Conservation (phyloP, 495 filamentous ascomycete genomes). For the Penicillium chermesinum region DNA sequence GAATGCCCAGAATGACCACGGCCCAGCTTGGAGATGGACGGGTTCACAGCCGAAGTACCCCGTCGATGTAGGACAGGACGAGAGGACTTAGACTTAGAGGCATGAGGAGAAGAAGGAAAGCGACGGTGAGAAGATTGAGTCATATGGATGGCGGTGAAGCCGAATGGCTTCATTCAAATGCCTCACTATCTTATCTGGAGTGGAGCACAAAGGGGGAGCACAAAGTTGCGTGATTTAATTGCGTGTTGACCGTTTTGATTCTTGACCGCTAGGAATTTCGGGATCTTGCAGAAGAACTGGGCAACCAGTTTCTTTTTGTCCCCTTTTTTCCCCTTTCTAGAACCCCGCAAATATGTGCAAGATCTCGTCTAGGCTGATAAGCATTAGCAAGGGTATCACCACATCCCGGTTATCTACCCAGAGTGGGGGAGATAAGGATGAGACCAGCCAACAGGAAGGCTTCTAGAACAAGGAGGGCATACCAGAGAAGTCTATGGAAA, state of each 20-base stretch:
- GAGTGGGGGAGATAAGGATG: neutral
- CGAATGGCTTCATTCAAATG: slow-evolving; percentile 21
- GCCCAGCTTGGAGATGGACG: slow-evolving; percentile 39
- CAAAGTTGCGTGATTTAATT: neutral
- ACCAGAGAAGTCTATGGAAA: neutral
- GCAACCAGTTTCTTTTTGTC: neutral
- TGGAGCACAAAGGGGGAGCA: slow-evolving; percentile 9
- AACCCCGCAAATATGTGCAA: slow-evolving; percentile 2
- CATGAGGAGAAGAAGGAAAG: slow-evolving; percentile 32
- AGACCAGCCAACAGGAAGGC: neutral
- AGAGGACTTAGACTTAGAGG: slow-evolving; percentile 27
- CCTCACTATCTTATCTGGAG: slow-evolving; percentile 35
- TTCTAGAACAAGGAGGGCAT: neutral
- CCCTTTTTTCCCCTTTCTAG: neutral
- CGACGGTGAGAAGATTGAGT: slow-evolving; percentile 40
- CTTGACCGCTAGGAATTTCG: slow-evolving; percentile 2
- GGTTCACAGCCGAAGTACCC: slow-evolving; percentile 29
- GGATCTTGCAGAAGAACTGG: neutral
- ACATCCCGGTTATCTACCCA: neutral
- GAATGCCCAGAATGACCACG: slow-evolving; percentile 21
- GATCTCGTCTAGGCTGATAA: slow-evolving; percentile 1
- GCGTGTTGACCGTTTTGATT: neutral
- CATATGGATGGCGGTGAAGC: slow-evolving; percentile 42
- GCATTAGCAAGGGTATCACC: too few relatives aligned
- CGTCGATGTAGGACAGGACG: slow-evolving; percentile 35